A percentile compares a stretch with the other conserved stretches of the same genome.
Evolutionary conservation across 495 filamentous ascomycete genomes (phyloP).

Genomic region (Penicillium bialowiezense): DNA sequence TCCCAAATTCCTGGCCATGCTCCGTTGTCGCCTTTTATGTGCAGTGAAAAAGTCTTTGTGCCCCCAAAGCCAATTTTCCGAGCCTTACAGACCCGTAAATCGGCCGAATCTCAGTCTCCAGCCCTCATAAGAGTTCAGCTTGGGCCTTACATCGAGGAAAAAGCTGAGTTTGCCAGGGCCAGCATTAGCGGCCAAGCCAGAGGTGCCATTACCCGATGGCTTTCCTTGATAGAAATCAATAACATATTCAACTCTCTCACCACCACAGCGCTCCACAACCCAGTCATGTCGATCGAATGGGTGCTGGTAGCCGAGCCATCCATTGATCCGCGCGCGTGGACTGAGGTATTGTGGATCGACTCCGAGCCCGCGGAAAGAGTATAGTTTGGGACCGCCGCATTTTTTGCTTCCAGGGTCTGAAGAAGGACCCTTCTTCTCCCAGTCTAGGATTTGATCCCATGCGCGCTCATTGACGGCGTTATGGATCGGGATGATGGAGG

Average conservation of each 20-base stretch:
- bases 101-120: slow-evolving; percentile 74
- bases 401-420: slow-evolving; percentile 52
- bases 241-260: slow-evolving; percentile 85
- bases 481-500: slow-evolving; percentile 91
- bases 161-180: slow-evolving; percentile 74
- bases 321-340: slow-evolving; percentile 78
- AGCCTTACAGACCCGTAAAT: slow-evolving; percentile 53
- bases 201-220: slow-evolving; percentile 18
- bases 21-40: slow-evolving; percentile 30
- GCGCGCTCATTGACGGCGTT: slow-evolving; percentile 94
- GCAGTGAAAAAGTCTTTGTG: slow-evolving; percentile 8
- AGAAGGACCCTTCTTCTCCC: slow-evolving; percentile 65
- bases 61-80: not conserved
- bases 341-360: slow-evolving; percentile 65
- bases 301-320: slow-evolving; percentile 76
- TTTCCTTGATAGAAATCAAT: slow-evolving; percentile 97
- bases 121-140: slow-evolving; percentile 89
- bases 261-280: slow-evolving; percentile 86
- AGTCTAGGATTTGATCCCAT: slow-evolving; percentile 77
- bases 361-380: slow-evolving; percentile 72
- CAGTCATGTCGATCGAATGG: slow-evolving; percentile 98
- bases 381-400: slow-evolving; percentile 79
- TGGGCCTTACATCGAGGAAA: slow-evolving; percentile 91
- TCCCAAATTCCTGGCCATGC: slow-evolving; percentile 22
- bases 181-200: slow-evolving; percentile 41